Base-by-base conservation (phyloP, 2,329 filamentous ascomycete genomes). In the Fusarium pseudoanthophilum region DNA sequence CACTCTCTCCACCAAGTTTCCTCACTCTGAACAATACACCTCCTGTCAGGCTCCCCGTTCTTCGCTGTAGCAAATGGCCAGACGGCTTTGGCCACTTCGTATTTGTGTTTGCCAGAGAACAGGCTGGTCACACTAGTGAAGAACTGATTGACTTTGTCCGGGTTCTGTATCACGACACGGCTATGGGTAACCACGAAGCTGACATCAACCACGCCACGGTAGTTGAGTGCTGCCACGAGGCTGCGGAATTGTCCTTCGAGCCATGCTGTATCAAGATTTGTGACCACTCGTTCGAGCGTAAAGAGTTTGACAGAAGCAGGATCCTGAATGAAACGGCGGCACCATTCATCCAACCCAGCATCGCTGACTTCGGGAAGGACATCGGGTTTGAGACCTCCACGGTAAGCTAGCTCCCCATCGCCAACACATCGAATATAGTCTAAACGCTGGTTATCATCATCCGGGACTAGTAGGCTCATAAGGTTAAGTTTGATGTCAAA, bases 21-120 rank as follows among this genome's bases (percentile, higher is more conserved):
- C 78, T 90, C 87, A 64, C 83, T 87, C 78, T 88, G 86, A n/a
- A 89, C 86, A 7, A 83, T 82, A 71, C 84, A 88, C 59, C 78
- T 79, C 55, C 85, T 83, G 18, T 78, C 84, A n/a, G 70, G 77
- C 69, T 86, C 86, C 43, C 81, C 86, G 72, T 80, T 85, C 75
- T 78, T 81, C 7, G 82, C 80, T 70, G 86, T 86, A 4, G 88
- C 88, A 79, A 88, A 90, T 7, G 87, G 88, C 88, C 88, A 90
- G 3, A 90, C 84, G 2, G 84, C 83, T 76, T 88, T 87, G 55
- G 88, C 83, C 6, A 88, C 86, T 77, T 89, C 87, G 71, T 89
- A 90, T 69, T 84, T 86, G 77, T 84, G 85, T 77, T 85, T 87
- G 7, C 87, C 87, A 1, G 83, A 82, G 72, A 90, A 89, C 4